phyloP scores from a whole-genome alignment of 2,329 filamentous ascomycete genomes.

The Aspergillus thermomutatus region DNA sequence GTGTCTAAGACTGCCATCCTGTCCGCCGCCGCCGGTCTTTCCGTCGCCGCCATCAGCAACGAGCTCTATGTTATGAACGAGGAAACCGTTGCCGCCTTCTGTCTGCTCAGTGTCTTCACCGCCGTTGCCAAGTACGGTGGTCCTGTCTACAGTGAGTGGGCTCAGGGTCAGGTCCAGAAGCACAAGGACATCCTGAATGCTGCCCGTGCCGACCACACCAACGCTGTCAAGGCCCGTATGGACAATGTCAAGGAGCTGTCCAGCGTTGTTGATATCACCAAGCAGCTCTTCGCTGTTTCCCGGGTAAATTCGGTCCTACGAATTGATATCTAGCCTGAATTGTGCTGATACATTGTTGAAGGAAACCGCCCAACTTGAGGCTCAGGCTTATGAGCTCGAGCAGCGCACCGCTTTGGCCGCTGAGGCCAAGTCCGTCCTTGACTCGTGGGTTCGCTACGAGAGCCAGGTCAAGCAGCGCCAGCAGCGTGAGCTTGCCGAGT shows the following conservation, averaged over 20 bases:
- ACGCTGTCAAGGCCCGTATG: conserved; percentile 92
- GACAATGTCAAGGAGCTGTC: conserved; percentile 91
- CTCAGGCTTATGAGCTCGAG: conserved; percentile 94
- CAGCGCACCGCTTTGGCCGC: conserved; percentile 87
- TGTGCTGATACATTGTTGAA: conserved; percentile 34
- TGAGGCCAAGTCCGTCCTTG: conserved; percentile 92
- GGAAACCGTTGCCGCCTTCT: conserved; percentile 92
- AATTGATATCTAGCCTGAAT: neutral
- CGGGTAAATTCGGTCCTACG: conserved; percentile 62
- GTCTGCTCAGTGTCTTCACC: conserved; percentile 87
- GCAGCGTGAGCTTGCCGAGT: conserved; percentile 91
- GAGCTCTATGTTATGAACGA: conserved; percentile 99
- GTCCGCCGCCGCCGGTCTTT: conserved; percentile 84
- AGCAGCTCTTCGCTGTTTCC: conserved; percentile 94
- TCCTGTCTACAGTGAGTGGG: conserved; percentile 89
- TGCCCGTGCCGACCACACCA: conserved; percentile 89
- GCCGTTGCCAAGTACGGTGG: conserved; percentile 91
- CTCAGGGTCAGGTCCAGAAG: conserved; percentile 81
- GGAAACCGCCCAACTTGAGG: conserved; percentile 97
- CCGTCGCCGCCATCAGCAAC: conserved; percentile 95
- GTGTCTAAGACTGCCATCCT: conserved; percentile 96
- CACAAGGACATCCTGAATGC: conserved; percentile 94
- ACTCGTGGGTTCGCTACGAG: conserved; percentile 99
- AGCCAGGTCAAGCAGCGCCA: conserved; percentile 97
- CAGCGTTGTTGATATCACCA: conserved; percentile 93